phyloP scores from a whole-genome alignment of 129 eudicot species.

The Artemisia argyi region DNA sequence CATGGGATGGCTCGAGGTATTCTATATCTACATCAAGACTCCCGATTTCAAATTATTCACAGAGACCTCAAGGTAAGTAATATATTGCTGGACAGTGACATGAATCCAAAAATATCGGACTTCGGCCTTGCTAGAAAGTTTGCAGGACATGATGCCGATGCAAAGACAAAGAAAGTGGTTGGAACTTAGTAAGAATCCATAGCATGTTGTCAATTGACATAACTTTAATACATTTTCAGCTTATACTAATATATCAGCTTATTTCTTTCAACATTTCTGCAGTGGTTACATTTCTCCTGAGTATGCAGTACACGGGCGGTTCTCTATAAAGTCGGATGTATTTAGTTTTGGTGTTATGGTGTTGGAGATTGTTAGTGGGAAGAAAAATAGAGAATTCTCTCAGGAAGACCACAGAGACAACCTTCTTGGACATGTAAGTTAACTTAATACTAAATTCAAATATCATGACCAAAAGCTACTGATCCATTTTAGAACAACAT shows the following conservation, averaged over 20 bases:
- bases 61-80: slow-evolving; percentile 32
- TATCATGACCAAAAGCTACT: neutral
- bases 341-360: slow-evolving; percentile 36
- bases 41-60: slow-evolving; percentile 26
- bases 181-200: slow-evolving; percentile 32
- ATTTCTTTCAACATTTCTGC: too few relatives aligned
- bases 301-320: slow-evolving; percentile 31
- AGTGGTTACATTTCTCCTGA: slow-evolving; percentile 33
- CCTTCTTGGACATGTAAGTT: slow-evolving; percentile 57
- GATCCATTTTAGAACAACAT: neutral
- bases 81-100: slow-evolving; percentile 26
- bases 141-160: slow-evolving; percentile 21
- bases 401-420: slow-evolving; percentile 26
- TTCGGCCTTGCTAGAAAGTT: slow-evolving; percentile 34
- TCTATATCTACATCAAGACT: slow-evolving; percentile 38
- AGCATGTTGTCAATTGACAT: neutral
- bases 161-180: slow-evolving; percentile 28
- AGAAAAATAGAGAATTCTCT: slow-evolving; percentile 30
- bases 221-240: neutral
- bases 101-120: slow-evolving; percentile 37
- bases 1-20: slow-evolving; percentile 37
- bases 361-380: slow-evolving; percentile 35
- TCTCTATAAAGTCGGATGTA: slow-evolving; percentile 34
- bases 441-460: neutral
- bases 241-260: too few relatives aligned